phyloP scores from a whole-genome alignment of 192 early-diverging fungal genomes.

The Spinellus fusiger region DNA sequence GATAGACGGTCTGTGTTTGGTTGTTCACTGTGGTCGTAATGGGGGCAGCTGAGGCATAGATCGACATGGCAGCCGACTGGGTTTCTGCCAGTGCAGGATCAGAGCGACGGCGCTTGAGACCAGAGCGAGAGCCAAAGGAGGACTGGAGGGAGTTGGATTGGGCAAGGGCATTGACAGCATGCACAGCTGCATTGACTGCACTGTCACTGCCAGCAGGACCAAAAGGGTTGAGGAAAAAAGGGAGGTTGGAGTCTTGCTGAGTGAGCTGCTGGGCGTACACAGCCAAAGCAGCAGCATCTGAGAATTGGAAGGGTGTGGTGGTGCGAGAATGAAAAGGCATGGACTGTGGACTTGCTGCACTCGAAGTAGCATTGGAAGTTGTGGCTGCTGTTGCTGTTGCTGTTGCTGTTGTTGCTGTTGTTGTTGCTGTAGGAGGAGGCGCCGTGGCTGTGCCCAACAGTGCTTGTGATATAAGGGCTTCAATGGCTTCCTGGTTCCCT shows the following conservation, averaged over 20 bases:
- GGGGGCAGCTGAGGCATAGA: constrained; percentile 26
- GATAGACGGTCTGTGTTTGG: constrained; percentile 29
- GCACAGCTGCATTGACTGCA: constrained; percentile 11
- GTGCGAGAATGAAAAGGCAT: too few relatives aligned
- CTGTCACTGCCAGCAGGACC: neutral
- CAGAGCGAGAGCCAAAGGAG: neutral
- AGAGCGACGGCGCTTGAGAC: constrained; percentile 10
- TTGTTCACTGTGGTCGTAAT: constrained; percentile 26
- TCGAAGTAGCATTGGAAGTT: neutral
- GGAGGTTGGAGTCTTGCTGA: neutral
- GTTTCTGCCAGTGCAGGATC: constrained; percentile 18
- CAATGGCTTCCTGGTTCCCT: constrained; percentile 10
- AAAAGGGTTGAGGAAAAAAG: constrained; percentile 19
- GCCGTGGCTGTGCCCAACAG: neutral
- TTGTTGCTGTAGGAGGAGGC: neutral
- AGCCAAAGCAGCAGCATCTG: constrained; percentile 22
- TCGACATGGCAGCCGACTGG: constrained; percentile 22
- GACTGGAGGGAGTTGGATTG: neutral
- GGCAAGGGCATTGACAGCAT: constrained; percentile 10
- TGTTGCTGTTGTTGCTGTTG: constrained; percentile 8
- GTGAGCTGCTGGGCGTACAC: constrained; percentile 26
- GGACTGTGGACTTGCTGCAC: too few relatives aligned
- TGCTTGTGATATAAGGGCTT: constrained; percentile 12
- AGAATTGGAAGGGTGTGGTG: too few relatives aligned
- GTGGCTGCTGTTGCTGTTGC: neutral